phyloP scores from a whole-genome alignment of 2,329 filamentous ascomycete genomes.

The Paecilomyces fulvus region DNA sequence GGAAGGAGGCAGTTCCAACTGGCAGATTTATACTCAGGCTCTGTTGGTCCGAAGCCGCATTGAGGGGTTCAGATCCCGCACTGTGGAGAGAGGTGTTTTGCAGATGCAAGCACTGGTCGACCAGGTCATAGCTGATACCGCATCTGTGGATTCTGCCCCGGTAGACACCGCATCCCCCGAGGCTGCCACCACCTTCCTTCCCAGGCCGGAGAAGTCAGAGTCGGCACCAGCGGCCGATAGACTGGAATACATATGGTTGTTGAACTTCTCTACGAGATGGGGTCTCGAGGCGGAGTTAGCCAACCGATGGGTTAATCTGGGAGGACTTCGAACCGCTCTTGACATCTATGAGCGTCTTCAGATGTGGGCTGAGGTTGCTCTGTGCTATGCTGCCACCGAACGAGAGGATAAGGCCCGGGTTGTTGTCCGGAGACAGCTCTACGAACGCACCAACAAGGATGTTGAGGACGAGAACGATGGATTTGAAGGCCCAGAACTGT shows the following conservation, averaged over 20 bases:
- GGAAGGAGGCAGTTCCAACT: slow-evolving; percentile 83
- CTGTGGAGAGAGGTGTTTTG: slow-evolving; percentile 78
- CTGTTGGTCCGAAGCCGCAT: slow-evolving; percentile 82
- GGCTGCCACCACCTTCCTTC: slow-evolving; percentile 63
- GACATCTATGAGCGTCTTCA: slow-evolving; percentile 92
- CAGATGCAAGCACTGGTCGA: slow-evolving; percentile 94
- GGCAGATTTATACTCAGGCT: slow-evolving; percentile 95
- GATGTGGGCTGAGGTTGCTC: slow-evolving; percentile 88
- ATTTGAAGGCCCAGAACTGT: slow-evolving; percentile 60
- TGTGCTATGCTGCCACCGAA: slow-evolving; percentile 75
- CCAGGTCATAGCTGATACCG: slow-evolving; percentile 83
- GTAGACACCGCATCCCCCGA: slow-evolving; percentile 22
- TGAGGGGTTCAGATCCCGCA: slow-evolving; percentile 78
- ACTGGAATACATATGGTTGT: slow-evolving; percentile 72
- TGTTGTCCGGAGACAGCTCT: slow-evolving; percentile 71
- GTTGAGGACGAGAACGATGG: slow-evolving; percentile 45
- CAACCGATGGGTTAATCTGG: slow-evolving; percentile 81
- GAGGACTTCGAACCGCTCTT: slow-evolving; percentile 78
- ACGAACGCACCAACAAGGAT: slow-evolving; percentile 48
- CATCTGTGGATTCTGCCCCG: slow-evolving; percentile 29
- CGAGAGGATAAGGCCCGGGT: slow-evolving; percentile 73
- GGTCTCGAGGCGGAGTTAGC: slow-evolving; percentile 90
- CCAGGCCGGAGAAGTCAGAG: slow-evolving; percentile 64
- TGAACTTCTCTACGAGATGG: slow-evolving; percentile 82
- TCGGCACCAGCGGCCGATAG: slow-evolving; percentile 66